These are phyloP conservation scores for Chlamydomonas eustigma DNA, from an alignment of 139 green algal species.

Conservation along the genomic window DNA sequence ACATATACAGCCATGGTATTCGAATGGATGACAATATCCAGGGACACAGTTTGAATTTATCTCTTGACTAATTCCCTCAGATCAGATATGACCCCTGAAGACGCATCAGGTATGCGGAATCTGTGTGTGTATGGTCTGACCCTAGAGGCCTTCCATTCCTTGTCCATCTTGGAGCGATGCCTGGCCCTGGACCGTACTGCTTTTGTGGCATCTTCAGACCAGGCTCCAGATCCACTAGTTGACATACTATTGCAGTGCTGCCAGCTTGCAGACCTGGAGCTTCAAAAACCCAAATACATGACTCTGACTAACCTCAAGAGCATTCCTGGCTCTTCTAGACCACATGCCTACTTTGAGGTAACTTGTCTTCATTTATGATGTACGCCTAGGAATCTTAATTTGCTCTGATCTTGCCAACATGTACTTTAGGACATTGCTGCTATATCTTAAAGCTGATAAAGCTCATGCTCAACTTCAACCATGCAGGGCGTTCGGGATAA, in stretches of 20 bases:
- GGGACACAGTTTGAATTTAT: background rate
- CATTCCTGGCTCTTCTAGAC: background rate
- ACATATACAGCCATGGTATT: too few species aligned
- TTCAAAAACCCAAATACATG: background rate
- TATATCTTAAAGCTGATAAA: too few species aligned
- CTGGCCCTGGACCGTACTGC: constrained; percentile 6
- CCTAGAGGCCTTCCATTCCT: constrained; percentile 38
- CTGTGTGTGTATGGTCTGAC: constrained; percentile 45
- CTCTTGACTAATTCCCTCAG: background rate
- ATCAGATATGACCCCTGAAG: constrained; percentile 29
- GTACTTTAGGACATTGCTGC: too few species aligned
- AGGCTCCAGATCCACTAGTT: background rate
- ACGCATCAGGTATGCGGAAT: constrained; percentile 23
- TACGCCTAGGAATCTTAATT: too few species aligned
- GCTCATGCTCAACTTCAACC: too few species aligned
- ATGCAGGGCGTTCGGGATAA: background rate
- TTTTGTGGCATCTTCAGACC: constrained; percentile 7
- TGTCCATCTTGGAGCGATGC: constrained; percentile 28
- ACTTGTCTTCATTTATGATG: too few species aligned
- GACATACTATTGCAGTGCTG: background rate
- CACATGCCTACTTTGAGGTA: background rate
- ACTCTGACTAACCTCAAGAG: background rate
- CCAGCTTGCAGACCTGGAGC: background rate
- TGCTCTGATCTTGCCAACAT: too few species aligned
- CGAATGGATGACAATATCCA: too few species aligned